Conservation (phyloP, 768 basidiomycete genomes). For the Lactarius tabidus region DNA sequence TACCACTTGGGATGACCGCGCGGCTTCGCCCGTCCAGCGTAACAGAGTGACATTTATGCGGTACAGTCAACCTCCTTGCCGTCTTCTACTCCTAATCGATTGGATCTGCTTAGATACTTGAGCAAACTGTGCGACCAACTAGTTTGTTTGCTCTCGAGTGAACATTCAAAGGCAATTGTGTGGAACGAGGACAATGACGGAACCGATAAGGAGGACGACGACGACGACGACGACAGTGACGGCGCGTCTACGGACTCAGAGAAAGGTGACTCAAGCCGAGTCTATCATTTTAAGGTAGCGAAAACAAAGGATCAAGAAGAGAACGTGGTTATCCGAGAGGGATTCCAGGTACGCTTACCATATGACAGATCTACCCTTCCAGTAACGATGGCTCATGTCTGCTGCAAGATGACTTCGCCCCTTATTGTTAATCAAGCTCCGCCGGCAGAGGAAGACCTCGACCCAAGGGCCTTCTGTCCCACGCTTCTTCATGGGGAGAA, state of each 20-base stretch:
- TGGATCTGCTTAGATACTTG: neutral
- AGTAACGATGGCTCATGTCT: neutral
- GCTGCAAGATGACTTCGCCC: neutral
- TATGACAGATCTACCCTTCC: too few species aligned
- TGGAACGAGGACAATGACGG: neutral
- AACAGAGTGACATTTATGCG: slow-evolving; percentile 62
- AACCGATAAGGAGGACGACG: neutral
- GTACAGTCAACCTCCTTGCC: slow-evolving; percentile 30
- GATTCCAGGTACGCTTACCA: neutral
- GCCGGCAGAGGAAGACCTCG: neutral
- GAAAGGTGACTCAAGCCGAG: neutral
- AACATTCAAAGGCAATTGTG: neutral
- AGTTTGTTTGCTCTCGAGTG: neutral
- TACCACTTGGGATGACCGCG: slow-evolving; percentile 52
- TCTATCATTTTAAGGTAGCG: neutral
- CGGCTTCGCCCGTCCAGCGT: slow-evolving; percentile 40
- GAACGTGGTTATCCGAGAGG: neutral
- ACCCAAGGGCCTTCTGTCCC: neutral
- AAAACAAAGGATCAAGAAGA: slow-evolving; percentile 1
- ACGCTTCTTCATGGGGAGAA: neutral
- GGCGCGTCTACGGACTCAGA: neutral
- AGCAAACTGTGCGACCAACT: slow-evolving; percentile 5
- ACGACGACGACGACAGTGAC: neutral
- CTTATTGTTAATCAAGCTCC: neutral
- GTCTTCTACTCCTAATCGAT: neutral